Evolutionary conservation across 179 eudicot genomes (phyloP).

Genomic region (Beta macrorhiza): DNA sequence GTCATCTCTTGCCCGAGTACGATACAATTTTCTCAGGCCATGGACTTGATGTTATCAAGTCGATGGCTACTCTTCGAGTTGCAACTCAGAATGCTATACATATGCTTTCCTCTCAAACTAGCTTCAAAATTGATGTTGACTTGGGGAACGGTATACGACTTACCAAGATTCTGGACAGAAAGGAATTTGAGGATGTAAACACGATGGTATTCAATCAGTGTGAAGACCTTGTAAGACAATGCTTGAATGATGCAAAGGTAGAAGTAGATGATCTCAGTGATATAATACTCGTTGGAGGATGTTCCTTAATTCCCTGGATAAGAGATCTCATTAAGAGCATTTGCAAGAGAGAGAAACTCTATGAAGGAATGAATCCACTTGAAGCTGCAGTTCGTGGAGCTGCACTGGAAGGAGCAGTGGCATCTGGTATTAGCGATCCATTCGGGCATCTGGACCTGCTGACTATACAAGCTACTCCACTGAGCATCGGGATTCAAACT

Average conservation of each 20-base stretch:
- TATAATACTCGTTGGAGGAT: slow-evolving; percentile 82
- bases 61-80: slow-evolving; percentile 71
- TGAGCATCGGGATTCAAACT: slow-evolving; percentile 67
- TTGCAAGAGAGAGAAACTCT: slow-evolving; percentile 48
- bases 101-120: slow-evolving; percentile 51
- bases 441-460: slow-evolving; percentile 75
- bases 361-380: slow-evolving; percentile 56
- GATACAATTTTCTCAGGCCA: slow-evolving; percentile 46
- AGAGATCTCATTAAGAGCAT: slow-evolving; percentile 41
- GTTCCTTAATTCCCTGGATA: slow-evolving; percentile 63
- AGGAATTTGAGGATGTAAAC: slow-evolving; percentile 77
- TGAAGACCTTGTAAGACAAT: slow-evolving; percentile 46
- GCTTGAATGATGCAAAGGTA: slow-evolving; percentile 70
- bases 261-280: slow-evolving; percentile 51
- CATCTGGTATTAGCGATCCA: slow-evolving; percentile 80
- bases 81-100: slow-evolving; percentile 79
- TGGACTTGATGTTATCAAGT: slow-evolving; percentile 50
- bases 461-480: slow-evolving; percentile 81
- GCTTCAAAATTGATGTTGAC: slow-evolving; percentile 61
- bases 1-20: slow-evolving; percentile 53
- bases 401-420: slow-evolving; percentile 89
- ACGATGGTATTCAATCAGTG: slow-evolving; percentile 52
- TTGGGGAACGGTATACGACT: slow-evolving; percentile 56
- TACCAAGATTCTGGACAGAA: slow-evolving; percentile 43
- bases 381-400: slow-evolving; percentile 90